Conservation (phyloP, 1,284 basidiomycete genomes). For the Apiotrichum siamense region DNA sequence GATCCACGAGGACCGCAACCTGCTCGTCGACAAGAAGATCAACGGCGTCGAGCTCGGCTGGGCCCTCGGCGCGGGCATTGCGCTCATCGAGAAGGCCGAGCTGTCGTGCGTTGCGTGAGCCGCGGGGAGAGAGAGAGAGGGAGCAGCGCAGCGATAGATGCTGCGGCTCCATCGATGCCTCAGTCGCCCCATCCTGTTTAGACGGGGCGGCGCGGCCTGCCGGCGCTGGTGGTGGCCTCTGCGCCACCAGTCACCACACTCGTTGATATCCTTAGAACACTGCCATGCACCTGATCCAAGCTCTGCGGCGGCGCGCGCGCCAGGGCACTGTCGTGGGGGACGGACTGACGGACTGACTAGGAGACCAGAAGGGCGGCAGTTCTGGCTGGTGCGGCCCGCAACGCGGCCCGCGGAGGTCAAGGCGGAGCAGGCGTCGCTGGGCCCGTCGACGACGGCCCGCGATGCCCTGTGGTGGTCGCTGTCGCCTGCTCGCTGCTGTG, state of each 20-base stretch:
- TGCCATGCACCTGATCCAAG: neutral
- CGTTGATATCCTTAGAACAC: constrained; percentile 2
- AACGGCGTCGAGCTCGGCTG: constrained; percentile 90
- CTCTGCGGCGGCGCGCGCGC: no score
- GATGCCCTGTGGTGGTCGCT: no score
- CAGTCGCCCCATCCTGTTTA: neutral
- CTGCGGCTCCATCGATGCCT: no score
- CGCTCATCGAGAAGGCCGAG: constrained; percentile 51
- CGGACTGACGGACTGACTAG: no score
- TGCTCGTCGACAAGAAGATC: constrained; percentile 81
- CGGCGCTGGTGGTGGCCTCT: neutral
- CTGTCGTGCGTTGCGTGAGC: constrained; percentile 40
- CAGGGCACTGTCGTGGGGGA: no score
- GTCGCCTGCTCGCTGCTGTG: no score
- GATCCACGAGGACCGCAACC: constrained; percentile 60
- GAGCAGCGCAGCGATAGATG: no score
- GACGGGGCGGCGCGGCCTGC: neutral
- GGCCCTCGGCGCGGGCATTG: constrained; percentile 79
- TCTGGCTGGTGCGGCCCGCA: no score
- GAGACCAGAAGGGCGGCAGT: no score
- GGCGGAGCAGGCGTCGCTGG: no score
- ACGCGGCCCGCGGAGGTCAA: no score
- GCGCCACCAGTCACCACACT: neutral
- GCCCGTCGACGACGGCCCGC: no score
- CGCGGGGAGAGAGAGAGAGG: neutral